These are phyloP conservation scores for Westerdykella sp. DNA, from an alignment of 2,329 filamentous ascomycete species.

Conservation along the genomic window DNA sequence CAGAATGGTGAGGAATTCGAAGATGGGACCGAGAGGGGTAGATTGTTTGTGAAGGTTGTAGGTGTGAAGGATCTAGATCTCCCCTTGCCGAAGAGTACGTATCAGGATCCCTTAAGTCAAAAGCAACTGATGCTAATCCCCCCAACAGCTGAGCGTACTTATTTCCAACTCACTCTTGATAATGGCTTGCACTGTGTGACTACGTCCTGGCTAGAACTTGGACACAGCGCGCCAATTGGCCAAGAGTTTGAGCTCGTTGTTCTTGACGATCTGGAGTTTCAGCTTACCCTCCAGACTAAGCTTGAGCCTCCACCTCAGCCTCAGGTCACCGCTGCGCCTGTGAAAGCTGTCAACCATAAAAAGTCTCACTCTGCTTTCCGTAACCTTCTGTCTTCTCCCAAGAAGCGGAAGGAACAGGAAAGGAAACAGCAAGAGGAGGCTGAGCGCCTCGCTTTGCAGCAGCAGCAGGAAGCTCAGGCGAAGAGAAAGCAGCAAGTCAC, in stretches of 20 bases:
- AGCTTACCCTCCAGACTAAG: constrained; percentile 93
- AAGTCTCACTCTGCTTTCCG: constrained; percentile 71
- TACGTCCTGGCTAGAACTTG: constrained; percentile 89
- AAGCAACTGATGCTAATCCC: constrained; percentile 9
- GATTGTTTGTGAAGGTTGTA: constrained; percentile 97
- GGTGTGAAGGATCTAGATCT: constrained; percentile 93
- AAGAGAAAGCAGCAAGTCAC: constrained; percentile 59
- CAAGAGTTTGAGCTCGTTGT: constrained; percentile 98
- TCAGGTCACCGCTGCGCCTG: constrained; percentile 41
- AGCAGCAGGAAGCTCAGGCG: constrained; percentile 39
- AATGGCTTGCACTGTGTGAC: constrained; percentile 98
- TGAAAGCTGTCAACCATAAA: constrained; percentile 65
- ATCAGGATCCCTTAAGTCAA: background rate
- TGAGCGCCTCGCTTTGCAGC: constrained; percentile 55
- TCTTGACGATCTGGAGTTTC: constrained; percentile 96
- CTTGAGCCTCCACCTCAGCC: constrained; percentile 65
- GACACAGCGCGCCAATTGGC: constrained; percentile 85
- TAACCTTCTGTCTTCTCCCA: constrained; percentile 76
- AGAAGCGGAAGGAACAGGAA: constrained; percentile 94
- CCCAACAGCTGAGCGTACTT: constrained; percentile 69
- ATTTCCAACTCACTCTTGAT: constrained; percentile 95
- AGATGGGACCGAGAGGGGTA: constrained; percentile 78
- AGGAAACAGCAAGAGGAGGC: constrained; percentile 76
- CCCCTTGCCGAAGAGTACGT: constrained; percentile 80
- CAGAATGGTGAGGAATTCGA: constrained; percentile 59